phyloP scores from a whole-genome alignment of 2,329 filamentous ascomycete species.

The Didymella pinodella region DNA sequence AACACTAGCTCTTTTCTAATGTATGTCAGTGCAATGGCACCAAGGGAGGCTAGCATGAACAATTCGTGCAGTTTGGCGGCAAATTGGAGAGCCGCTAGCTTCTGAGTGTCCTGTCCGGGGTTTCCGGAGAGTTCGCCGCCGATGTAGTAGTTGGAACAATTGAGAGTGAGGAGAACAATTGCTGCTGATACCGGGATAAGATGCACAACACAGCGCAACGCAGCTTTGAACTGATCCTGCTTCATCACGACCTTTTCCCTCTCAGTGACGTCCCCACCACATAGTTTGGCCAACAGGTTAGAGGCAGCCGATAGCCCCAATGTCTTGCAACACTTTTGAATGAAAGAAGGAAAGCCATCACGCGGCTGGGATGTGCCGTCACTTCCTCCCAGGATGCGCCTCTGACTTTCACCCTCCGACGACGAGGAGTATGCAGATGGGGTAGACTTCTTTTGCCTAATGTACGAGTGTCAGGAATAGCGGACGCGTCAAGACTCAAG shows the following conservation, averaged over 20 bases:
- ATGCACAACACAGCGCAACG: not conserved
- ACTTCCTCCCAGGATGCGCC: too few relatives aligned
- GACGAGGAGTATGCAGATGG: too few relatives aligned
- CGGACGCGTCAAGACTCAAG: too few relatives aligned
- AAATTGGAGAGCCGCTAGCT: not conserved
- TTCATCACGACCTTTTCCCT: not conserved
- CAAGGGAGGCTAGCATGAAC: not conserved
- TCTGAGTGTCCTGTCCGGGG: not conserved
- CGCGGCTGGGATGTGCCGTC: too few relatives aligned
- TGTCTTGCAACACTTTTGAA: too few relatives aligned
- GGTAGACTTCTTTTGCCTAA: too few relatives aligned
- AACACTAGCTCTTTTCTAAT: not conserved
- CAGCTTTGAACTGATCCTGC: not conserved
- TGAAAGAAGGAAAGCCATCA: too few relatives aligned
- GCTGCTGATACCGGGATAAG: not conserved
- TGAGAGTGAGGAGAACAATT: not conserved
- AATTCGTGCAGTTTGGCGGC: not conserved
- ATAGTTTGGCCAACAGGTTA: too few relatives aligned
- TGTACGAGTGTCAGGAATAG: too few relatives aligned
- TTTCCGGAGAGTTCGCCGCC: not conserved
- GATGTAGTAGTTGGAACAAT: not conserved
- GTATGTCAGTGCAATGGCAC: not conserved
- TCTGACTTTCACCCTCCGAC: too few relatives aligned
- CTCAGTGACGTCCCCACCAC: not conserved
- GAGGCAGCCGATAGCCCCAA: too few relatives aligned